phyloP scores from a whole-genome alignment of 1,284 basidiomycete genomes.

The Apiotrichum mycotoxinovorans region DNA sequence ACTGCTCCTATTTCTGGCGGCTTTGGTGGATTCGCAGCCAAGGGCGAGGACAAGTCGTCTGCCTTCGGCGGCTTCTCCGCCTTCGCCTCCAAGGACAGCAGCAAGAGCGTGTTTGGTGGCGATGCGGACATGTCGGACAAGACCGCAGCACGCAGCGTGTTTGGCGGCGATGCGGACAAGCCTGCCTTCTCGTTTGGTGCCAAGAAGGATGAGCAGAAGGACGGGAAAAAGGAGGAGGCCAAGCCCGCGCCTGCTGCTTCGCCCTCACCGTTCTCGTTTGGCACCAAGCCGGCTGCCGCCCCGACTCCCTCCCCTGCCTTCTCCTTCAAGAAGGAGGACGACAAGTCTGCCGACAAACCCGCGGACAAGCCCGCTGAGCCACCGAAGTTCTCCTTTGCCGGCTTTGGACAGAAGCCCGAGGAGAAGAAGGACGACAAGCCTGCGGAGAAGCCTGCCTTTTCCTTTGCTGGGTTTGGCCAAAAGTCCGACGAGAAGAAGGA shows the following conservation, averaged over 20 bases:
- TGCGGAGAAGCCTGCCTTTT: not conserved
- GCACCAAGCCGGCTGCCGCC: not conserved
- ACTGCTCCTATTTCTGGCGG: slow-evolving; percentile 36
- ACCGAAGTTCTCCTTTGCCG: not conserved
- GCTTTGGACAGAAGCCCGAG: not conserved
- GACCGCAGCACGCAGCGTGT: not conserved
- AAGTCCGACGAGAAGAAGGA: not conserved
- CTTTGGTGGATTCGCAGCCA: slow-evolving; percentile 39
- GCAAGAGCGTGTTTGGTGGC: slow-evolving; percentile 19
- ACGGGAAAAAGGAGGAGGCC: slow-evolving; percentile 1
- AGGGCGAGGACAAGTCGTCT: slow-evolving; percentile 9
- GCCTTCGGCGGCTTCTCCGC: slow-evolving; percentile 30
- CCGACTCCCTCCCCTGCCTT: no score
- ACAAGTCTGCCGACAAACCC: not conserved
- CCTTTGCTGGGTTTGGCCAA: not conserved
- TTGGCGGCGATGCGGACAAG: slow-evolving; percentile 4
- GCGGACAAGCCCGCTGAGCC: not conserved
- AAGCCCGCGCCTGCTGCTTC: slow-evolving; percentile 2
- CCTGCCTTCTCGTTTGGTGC: not conserved
- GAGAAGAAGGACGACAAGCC: not conserved
- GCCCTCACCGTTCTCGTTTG: not conserved
- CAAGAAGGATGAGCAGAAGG: not conserved
- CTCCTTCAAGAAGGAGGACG: not conserved
- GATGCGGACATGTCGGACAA: not conserved
- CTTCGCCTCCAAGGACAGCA: slow-evolving; percentile 12